Evolutionary conservation across 495 filamentous ascomycete species (phyloP).

Genomic region (Xylaria castorea): DNA sequence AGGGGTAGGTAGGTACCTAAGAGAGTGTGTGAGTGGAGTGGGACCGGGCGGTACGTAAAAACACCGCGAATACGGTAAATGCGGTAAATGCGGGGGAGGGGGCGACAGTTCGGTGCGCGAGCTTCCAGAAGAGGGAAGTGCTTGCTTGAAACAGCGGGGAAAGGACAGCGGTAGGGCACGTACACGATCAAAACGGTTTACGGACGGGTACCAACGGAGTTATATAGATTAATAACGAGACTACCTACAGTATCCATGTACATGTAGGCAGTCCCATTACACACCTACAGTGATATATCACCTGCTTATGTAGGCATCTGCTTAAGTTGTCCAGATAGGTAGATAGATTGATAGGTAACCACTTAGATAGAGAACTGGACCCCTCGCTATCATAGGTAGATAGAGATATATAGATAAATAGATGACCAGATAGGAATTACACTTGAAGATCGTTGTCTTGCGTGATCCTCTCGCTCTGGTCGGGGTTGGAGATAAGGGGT

Average conservation of each 20-base stretch:
- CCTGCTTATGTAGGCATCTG: constrained; percentile 15
- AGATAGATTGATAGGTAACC: background rate
- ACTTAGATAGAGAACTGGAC: too few species aligned
- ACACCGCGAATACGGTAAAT: constrained; percentile 3
- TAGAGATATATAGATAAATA: too few species aligned
- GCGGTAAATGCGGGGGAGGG: constrained; percentile 23
- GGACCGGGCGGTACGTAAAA: constrained; percentile 3
- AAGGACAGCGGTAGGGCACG: background rate
- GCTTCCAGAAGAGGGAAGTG: constrained; percentile 16
- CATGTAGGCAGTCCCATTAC: background rate
- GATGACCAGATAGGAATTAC: background rate
- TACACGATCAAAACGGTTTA: background rate
- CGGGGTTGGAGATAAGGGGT: background rate
- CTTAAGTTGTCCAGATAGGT: background rate
- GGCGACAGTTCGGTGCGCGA: background rate
- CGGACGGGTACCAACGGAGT: background rate
- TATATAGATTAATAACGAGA: background rate
- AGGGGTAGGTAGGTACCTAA: too few species aligned
- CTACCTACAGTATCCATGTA: too few species aligned
- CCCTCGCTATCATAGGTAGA: too few species aligned
- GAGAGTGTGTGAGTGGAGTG: background rate
- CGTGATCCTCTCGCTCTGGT: background rate
- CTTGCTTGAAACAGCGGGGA: background rate
- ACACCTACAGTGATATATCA: background rate
- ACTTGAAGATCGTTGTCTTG: background rate